A percentile compares a stretch with the other conserved stretches of the same genome.
Conservation (phyloP, 1,139 yeast species). For the Yamadazyma conglobata region DNA sequence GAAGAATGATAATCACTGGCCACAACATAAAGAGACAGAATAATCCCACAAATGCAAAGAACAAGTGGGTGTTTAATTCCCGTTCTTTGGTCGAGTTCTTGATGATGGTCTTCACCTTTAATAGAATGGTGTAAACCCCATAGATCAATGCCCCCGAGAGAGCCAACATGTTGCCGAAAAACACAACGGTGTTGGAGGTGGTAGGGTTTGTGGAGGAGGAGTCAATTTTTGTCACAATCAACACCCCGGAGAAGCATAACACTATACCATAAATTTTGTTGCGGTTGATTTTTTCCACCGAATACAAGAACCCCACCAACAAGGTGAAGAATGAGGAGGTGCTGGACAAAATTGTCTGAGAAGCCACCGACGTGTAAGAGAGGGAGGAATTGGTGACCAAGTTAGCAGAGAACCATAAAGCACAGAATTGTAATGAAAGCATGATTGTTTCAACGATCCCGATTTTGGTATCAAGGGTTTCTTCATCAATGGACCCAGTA, state of each 20-base stretch:
- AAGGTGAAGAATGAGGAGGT: slow-evolving; percentile 92
- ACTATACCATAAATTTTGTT: slow-evolving; percentile 67
- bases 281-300: slow-evolving; percentile 64
- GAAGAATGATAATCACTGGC: slow-evolving; percentile 73
- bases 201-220: slow-evolving; percentile 29
- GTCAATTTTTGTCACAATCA: slow-evolving; percentile 68
- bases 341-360: slow-evolving; percentile 87
- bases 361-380: slow-evolving; percentile 85
- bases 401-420: slow-evolving; percentile 88
- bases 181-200: slow-evolving; percentile 34
- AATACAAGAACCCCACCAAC: slow-evolving; percentile 69
- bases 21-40: slow-evolving; percentile 73
- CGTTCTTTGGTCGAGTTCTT: slow-evolving; percentile 56
- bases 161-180: slow-evolving; percentile 78
- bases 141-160: slow-evolving; percentile 80
- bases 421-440: slow-evolving; percentile 75
- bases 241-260: slow-evolving; percentile 74
- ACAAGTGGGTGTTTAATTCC: slow-evolving; percentile 75
- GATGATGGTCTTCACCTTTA: slow-evolving; percentile 61
- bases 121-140: slow-evolving; percentile 85
- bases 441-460: slow-evolving; percentile 47
- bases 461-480: slow-evolving; percentile 20
- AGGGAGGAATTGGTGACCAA: slow-evolving; percentile 84
- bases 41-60: slow-evolving; percentile 92
- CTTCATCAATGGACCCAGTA: slow-evolving; percentile 4